Base-by-base conservation (phyloP, 441 rosid species). In the Erodium moschatum region DNA sequence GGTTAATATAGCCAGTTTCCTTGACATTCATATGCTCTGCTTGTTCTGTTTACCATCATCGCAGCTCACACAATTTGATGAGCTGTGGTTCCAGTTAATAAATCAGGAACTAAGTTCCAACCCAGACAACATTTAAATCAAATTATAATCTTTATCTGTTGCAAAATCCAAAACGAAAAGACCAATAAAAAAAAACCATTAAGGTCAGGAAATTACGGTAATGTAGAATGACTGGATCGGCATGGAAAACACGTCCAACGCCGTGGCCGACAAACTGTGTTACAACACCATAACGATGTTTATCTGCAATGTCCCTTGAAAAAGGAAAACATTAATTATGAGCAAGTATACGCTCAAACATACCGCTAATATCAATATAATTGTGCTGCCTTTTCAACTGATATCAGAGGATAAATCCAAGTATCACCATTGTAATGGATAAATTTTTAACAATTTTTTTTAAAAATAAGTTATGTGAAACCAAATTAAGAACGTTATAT, bases 181-280 rank as follows among this genome's bases (percentile, higher is more conserved):
- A 44, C 58, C 12, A 5, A 61, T 20, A 54, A 1, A 12, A 67
- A 19, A 44, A 19, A 16, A 69, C 15, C n/a, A 73, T 50, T 7
- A 35, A 69, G 79, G 8, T 70, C 31, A 48, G 77, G 74, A 46
- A 65, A 73, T 79, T 87, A 90, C 98, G 80, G 87, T 66, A 82
- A 78, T 92, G 98, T 56, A 81, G 81, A 78, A 92, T 71, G 66
- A 90, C 89, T 27, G 97, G 98, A 83, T 89, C 97, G 0, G 97
- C 89, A 68, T 90, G 96, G 75, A 92, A 92, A 78, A 90, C 90
- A 15, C 80, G 81, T 40, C 98, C 98, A 75, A 92, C 85, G 12
- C 98, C 97, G 52, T 92, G 98, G 74, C 98, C 97, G 52, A 92
- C 97, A 81, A 90, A 92, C 67, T 89, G 85, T 44, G 73, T 71